Percentiles rank a stretch among this genome's conserved stretches.
Conservation (phyloP, 2,329 filamentous ascomycete genomes). For the Elsinoe australis region DNA sequence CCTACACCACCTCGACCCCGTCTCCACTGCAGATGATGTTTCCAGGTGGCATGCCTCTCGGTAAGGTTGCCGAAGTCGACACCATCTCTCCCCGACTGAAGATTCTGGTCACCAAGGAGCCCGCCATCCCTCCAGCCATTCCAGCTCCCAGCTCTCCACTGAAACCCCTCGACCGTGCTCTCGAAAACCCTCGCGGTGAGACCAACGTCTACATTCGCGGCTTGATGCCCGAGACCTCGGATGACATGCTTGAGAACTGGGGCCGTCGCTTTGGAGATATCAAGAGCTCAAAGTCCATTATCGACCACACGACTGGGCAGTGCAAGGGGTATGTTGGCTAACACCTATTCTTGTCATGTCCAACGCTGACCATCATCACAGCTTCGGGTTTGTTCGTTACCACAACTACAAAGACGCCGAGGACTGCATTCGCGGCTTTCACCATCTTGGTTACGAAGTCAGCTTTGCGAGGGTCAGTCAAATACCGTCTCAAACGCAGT, state of each 20-base stretch:
- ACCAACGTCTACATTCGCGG: slow-evolving; percentile 98
- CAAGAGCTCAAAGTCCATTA: slow-evolving; percentile 96
- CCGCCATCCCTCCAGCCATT: slow-evolving; percentile 76
- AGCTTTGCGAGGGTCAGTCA: slow-evolving; percentile 78
- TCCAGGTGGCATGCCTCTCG: slow-evolving; percentile 37
- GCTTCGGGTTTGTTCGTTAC: slow-evolving; percentile 97
- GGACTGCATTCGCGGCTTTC: slow-evolving; percentile 92
- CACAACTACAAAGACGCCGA: slow-evolving; percentile 80
- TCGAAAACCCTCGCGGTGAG: slow-evolving; percentile 90
- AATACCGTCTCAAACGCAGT: slow-evolving; percentile 2
- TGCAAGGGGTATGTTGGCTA: slow-evolving; percentile 75
- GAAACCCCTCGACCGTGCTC: slow-evolving; percentile 85
- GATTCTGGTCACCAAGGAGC: slow-evolving; percentile 56
- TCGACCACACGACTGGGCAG: slow-evolving; percentile 82
- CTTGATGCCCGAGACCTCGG: slow-evolving; percentile 88
- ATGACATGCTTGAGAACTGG: slow-evolving; percentile 76
- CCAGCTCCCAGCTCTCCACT: slow-evolving; percentile 79
- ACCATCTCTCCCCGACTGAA: slow-evolving; percentile 41
- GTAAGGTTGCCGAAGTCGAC: slow-evolving; percentile 32
- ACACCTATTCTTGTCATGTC: slow-evolving; percentile 15
- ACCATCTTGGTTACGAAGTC: slow-evolving; percentile 90
- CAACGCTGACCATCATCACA: slow-evolving; percentile 40
- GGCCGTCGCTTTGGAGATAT: slow-evolving; percentile 85
- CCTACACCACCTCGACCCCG: slow-evolving; percentile 44
- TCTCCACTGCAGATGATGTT: slow-evolving; percentile 43